Base-by-base conservation (phyloP, 2,329 filamentous ascomycete genomes). In the Paecilomyces variotii region DNA sequence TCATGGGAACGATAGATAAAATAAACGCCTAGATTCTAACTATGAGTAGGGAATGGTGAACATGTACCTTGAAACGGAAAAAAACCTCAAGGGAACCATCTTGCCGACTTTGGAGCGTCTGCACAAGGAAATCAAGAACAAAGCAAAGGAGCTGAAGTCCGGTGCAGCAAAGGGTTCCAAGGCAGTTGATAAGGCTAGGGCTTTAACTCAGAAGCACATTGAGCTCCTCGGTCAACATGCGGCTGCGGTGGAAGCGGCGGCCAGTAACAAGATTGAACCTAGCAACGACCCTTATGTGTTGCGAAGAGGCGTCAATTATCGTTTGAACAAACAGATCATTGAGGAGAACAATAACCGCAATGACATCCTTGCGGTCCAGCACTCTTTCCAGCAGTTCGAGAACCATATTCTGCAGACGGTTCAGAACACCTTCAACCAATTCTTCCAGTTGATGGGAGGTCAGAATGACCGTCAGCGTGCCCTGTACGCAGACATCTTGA, bases 271-370 rank as follows among this genome's bases (percentile, higher is more conserved):
- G 69, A 78, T 93, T 66, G 83, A 84, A 51, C 84, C 90, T 1
- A 70, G 78, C 11, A 86, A 96, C 34, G 94, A 99, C 72, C 94
- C 94, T 3, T 99, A 97, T 71, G 82, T 97, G 58, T 73, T 97
- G 53, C 85, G 88, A 67, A 87, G 93, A 32, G 89, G 90, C 60
- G 86, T 97, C 59, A 78, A 90, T 63, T 84, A 97, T 78, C 87
- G 91, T 51, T 80, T 99, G 57, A 87, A 90, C 82, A 93, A 89
- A 79, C 94, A 99, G 78, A 84, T 97, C 35, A 80, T 90, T 53
- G 91, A 96, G 71, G 94, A 99, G 79, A 99, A 99, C 81, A 95
- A 92, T 79, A 93, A 95, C 77, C 86, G 88, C 63, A 90, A 96
- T 71, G 94, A 99, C 71, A 83, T 97, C 59, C 83, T 99, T 62